Evolutionary conservation across 495 filamentous ascomycete genomes (phyloP).

Genomic region (Talaromyces ruber): DNA sequence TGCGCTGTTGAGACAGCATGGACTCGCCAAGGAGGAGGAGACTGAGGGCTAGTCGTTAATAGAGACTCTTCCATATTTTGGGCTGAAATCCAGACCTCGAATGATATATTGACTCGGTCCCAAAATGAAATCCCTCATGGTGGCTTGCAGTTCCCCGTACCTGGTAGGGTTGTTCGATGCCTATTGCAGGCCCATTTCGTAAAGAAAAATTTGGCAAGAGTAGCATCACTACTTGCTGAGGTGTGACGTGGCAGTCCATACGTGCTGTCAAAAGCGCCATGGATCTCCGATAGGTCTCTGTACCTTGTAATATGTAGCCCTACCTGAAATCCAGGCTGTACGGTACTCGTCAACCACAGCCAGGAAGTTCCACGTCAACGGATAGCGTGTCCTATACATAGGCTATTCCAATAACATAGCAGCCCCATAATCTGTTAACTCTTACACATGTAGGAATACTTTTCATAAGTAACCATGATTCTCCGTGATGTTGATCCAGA

Average conservation of each 20-base stretch:
- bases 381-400: not conserved
- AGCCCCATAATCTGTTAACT: not conserved
- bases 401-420: not conserved
- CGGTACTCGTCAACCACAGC: not conserved
- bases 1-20: slow-evolving; percentile 87
- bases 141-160: not conserved
- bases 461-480: not conserved
- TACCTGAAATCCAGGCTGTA: slow-evolving; percentile 1
- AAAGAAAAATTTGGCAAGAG: not conserved
- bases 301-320: slow-evolving; percentile 3
- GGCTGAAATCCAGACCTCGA: not conserved
- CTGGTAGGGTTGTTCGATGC: not conserved
- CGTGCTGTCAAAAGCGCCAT: not conserved
- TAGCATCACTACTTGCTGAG: not conserved
- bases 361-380: not conserved
- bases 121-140: not conserved
- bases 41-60: slow-evolving; percentile 54
- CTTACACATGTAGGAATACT: not conserved
- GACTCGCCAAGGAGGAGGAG: slow-evolving; percentile 81
- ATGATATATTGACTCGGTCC: not conserved
- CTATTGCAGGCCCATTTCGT: not conserved
- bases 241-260: not conserved
- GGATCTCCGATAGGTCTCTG: not conserved
- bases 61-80: slow-evolving; percentile 18
- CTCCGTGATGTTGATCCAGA: not conserved